Evolutionary conservation across 768 basidiomycete genomes (phyloP).

Genomic region (Lepiota venenata): DNA sequence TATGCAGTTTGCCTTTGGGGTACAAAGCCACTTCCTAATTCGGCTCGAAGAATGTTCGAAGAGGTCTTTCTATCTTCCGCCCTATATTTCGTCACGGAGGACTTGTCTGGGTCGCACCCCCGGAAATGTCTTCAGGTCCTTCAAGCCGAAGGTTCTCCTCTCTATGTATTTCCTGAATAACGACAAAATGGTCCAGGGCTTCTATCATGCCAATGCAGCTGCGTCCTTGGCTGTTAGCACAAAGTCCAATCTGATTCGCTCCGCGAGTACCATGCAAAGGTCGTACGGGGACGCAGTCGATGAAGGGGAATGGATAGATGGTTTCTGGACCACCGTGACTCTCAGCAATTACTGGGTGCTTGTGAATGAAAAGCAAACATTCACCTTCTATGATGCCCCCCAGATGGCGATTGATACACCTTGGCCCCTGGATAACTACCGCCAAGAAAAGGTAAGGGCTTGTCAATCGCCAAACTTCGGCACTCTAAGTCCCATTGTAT

Average conservation of each 20-base stretch:
- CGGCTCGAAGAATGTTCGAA: constrained; percentile 22
- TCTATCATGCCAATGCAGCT: constrained; percentile 47
- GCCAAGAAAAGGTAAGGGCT: constrained; percentile 15
- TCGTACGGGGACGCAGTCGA: constrained; percentile 16
- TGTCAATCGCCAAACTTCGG: neutral
- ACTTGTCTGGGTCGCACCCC: constrained; percentile 37
- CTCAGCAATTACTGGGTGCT: constrained; percentile 47
- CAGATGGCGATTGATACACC: constrained; percentile 29
- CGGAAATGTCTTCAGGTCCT: constrained; percentile 37
- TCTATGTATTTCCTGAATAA: constrained; percentile 48
- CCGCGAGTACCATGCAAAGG: neutral
- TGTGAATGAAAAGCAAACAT: constrained; percentile 38
- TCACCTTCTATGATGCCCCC: constrained; percentile 36
- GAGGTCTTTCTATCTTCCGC: constrained; percentile 36
- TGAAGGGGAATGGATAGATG: constrained; percentile 29
- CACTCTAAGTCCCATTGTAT: constrained; percentile 8
- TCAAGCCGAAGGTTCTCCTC: constrained; percentile 51
- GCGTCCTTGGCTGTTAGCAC: constrained; percentile 35
- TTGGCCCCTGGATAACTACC: constrained; percentile 28
- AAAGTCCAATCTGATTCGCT: constrained; percentile 31
- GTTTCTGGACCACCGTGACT: constrained; percentile 31
- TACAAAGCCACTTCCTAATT: constrained; percentile 23
- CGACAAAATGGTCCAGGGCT: constrained; percentile 42
- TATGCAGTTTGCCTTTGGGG: constrained; percentile 37
- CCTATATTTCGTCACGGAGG: constrained; percentile 33